Percentiles rank a stretch among this genome's conserved stretches.
Evolutionary conservation across 2,329 filamentous ascomycete genomes (phyloP).

Genomic region (Diaporthe australafricana): DNA sequence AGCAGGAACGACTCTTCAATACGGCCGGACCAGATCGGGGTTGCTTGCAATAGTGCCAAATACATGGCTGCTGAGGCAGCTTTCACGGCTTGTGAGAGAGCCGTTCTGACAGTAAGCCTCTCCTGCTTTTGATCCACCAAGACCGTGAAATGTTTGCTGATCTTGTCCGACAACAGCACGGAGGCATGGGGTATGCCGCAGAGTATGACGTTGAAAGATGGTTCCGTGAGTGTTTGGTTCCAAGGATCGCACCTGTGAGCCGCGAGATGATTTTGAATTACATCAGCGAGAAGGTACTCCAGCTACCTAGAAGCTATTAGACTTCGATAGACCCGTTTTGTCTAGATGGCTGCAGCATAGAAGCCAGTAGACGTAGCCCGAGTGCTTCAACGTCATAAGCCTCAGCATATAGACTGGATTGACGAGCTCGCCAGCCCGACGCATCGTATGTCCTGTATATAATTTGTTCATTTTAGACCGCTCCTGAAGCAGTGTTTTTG

Average conservation of each 20-base stretch:
- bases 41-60: conserved; percentile 77
- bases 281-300: conserved; percentile 75
- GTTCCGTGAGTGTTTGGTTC: conserved; percentile 73
- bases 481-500: background rate
- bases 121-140: background rate
- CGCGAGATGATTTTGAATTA: conserved; percentile 83
- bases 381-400: background rate
- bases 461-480: background rate
- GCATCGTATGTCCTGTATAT: background rate
- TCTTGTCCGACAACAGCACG: conserved; percentile 48
- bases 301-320: conserved; percentile 73
- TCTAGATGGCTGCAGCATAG: background rate
- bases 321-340: background rate
- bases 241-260: conserved; percentile 72
- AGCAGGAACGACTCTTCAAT: conserved; percentile 62
- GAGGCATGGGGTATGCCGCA: conserved; percentile 74
- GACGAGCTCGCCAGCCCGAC: background rate
- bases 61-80: conserved; percentile 76
- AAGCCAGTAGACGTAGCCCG: background rate
- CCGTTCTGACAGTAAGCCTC: conserved; percentile 58
- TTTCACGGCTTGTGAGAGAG: conserved; percentile 71
- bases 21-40: conserved; percentile 67
- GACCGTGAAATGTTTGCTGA: background rate
- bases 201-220: conserved; percentile 76
- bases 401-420: background rate